phyloP scores from a whole-genome alignment of 2,329 filamentous ascomycete species.

The Fusarium dlaminii region DNA sequence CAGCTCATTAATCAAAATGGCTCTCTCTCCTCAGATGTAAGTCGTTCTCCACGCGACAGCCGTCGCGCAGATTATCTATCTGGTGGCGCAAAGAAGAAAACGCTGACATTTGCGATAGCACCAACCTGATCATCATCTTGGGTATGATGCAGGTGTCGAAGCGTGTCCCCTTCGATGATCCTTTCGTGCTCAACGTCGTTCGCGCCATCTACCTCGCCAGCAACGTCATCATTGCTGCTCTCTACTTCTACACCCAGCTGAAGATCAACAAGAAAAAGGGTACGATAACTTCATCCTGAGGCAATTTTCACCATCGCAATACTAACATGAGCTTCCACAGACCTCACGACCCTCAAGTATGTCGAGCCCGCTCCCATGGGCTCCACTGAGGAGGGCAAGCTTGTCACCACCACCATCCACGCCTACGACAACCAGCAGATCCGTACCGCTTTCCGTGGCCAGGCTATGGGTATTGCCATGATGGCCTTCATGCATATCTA shows the following conservation, averaged over 20 bases:
- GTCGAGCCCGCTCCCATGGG: slow-evolving; percentile 96
- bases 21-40: slow-evolving; percentile 72
- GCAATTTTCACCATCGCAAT: neutral
- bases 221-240: slow-evolving; percentile 82
- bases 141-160: slow-evolving; percentile 99
- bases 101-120: slow-evolving; percentile 62
- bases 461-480: slow-evolving; percentile 97
- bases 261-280: slow-evolving; percentile 98
- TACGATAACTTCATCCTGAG: slow-evolving; percentile 55
- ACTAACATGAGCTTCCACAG: slow-evolving; percentile 57
- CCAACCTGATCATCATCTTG: slow-evolving; percentile 93
- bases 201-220: slow-evolving; percentile 65
- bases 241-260: slow-evolving; percentile 87
- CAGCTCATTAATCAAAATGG: slow-evolving; percentile 60
- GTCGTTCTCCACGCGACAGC: slow-evolving; percentile 38
- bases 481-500: slow-evolving; percentile 99
- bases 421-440: slow-evolving; percentile 93
- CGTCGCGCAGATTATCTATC: slow-evolving; percentile 16
- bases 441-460: slow-evolving; percentile 84
- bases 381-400: slow-evolving; percentile 91
- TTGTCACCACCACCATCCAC: slow-evolving; percentile 94
- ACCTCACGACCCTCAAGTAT: slow-evolving; percentile 97
- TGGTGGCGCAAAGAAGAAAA: slow-evolving; percentile 24
- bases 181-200: slow-evolving; percentile 64
- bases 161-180: slow-evolving; percentile 93